Conservation (phyloP, 179 eudicot species). For the Spinacia oleracea region DNA sequence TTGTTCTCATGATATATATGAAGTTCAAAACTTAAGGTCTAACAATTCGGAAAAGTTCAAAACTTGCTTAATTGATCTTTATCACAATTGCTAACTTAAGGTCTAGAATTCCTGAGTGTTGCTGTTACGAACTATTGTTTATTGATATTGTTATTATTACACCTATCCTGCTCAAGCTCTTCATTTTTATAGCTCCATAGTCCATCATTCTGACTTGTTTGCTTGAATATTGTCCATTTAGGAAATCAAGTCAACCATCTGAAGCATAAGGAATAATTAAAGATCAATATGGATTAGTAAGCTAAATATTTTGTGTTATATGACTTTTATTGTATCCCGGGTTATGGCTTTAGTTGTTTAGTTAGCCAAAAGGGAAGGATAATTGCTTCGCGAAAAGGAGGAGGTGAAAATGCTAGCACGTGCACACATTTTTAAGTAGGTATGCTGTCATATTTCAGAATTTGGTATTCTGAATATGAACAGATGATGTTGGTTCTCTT, state of each 20-base stretch:
- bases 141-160: too few species aligned
- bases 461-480: not conserved
- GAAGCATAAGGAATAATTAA: not conserved
- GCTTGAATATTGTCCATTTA: too few species aligned
- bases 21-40: too few species aligned
- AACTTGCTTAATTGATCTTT: too few species aligned
- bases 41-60: too few species aligned
- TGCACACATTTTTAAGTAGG: conserved; percentile 92
- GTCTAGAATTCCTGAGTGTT: too few species aligned
- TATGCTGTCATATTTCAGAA: conserved; percentile 16
- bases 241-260: not conserved
- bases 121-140: too few species aligned
- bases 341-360: conserved; percentile 97
- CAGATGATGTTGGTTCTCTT: not conserved
- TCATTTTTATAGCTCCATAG: too few species aligned
- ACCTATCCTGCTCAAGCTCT: too few species aligned
- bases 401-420: conserved; percentile 93
- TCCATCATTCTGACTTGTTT: too few species aligned
- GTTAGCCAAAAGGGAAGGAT: conserved; percentile 92
- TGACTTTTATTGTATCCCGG: conserved; percentile 37
- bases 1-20: too few species aligned
- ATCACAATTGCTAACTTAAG: too few species aligned
- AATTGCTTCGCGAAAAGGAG: conserved; percentile 85
- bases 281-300: not conserved
- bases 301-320: not conserved